phyloP scores from a whole-genome alignment of 78 protist species.

The Diacronema lutheri region DNA sequence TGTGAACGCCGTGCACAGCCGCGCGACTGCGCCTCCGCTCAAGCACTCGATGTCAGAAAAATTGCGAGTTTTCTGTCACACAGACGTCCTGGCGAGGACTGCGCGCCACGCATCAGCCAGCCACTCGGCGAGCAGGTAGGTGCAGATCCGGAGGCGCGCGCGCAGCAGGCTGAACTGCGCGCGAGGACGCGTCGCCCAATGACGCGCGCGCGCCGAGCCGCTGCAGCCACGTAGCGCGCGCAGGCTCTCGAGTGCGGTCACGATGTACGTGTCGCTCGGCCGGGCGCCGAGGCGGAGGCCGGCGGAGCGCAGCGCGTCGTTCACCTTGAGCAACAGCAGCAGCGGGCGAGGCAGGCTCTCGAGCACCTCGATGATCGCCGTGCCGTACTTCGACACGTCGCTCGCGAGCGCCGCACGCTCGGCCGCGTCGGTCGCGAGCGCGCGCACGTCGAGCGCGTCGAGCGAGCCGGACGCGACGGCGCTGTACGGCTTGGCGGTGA shows the following conservation, averaged over 20 bases:
- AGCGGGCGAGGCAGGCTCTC: slow-evolving; percentile 28
- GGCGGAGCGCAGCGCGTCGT: slow-evolving; percentile 37
- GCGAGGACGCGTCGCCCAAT: too few relatives aligned
- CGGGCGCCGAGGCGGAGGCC: neutral
- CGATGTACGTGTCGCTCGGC: neutral
- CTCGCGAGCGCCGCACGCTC: neutral
- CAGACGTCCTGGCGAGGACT: too few relatives aligned
- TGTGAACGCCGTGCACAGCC: too few relatives aligned
- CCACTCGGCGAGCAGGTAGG: too few relatives aligned
- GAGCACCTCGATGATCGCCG: slow-evolving; percentile 7
- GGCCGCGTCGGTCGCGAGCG: neutral
- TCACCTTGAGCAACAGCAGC: slow-evolving; percentile 43
- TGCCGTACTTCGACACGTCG: slow-evolving; percentile 13
- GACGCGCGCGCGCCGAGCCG: too few relatives aligned
- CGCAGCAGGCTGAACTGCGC: too few relatives aligned
- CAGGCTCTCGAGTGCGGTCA: neutral
- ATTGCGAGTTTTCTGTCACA: too few relatives aligned
- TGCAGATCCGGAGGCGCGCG: too few relatives aligned
- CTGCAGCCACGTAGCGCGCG: too few relatives aligned
- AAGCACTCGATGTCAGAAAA: too few relatives aligned
- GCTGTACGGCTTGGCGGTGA: slow-evolving; percentile 22
- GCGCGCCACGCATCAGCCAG: too few relatives aligned
- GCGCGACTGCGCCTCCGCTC: too few relatives aligned
- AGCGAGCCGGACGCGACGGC: neutral
- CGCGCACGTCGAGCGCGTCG: neutral